Conservation (phyloP, 2,329 filamentous ascomycete species). For the Colletotrichum paranaense region DNA sequence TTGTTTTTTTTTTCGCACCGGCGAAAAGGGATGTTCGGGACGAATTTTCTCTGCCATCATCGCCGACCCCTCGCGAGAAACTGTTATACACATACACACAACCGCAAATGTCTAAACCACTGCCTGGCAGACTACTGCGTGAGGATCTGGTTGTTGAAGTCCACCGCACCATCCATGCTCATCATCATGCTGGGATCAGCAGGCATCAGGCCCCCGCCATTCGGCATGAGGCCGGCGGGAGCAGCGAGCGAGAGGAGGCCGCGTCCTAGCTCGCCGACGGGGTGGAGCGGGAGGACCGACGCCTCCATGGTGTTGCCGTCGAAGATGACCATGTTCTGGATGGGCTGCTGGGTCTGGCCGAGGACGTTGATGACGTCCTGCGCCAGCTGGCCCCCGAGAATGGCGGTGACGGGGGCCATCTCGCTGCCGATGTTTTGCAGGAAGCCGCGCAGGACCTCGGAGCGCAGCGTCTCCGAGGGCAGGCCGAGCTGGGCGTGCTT, state of each 20-base stretch:
- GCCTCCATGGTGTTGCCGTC: slow-evolving; percentile 86
- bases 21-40: background rate
- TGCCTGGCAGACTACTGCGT: slow-evolving; percentile 20
- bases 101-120: background rate
- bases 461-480: slow-evolving; percentile 73
- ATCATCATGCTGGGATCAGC: slow-evolving; percentile 35
- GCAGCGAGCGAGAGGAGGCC: slow-evolving; percentile 52
- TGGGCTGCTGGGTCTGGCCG: slow-evolving; percentile 89
- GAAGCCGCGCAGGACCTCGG: slow-evolving; percentile 84
- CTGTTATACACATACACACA: slow-evolving; percentile 8
- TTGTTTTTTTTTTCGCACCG: background rate
- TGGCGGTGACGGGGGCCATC: slow-evolving; percentile 86
- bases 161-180: slow-evolving; percentile 34
- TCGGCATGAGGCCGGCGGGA: slow-evolving; percentile 29
- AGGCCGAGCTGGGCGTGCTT: slow-evolving; percentile 81
- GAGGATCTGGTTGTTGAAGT: slow-evolving; percentile 33
- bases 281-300: slow-evolving; percentile 84
- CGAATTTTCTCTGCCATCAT: background rate
- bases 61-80: slow-evolving; percentile 7
- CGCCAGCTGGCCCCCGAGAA: slow-evolving; percentile 88
- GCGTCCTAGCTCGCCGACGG: slow-evolving; percentile 67
- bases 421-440: slow-evolving; percentile 88
- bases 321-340: slow-evolving; percentile 95
- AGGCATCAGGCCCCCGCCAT: slow-evolving; percentile 29
- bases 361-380: slow-evolving; percentile 98